Percentiles rank a stretch among this genome's conserved stretches.
These are phyloP conservation scores for Fusarium sp. DNA, from an alignment of 2,329 filamentous ascomycete genomes.

Conservation along the genomic window DNA sequence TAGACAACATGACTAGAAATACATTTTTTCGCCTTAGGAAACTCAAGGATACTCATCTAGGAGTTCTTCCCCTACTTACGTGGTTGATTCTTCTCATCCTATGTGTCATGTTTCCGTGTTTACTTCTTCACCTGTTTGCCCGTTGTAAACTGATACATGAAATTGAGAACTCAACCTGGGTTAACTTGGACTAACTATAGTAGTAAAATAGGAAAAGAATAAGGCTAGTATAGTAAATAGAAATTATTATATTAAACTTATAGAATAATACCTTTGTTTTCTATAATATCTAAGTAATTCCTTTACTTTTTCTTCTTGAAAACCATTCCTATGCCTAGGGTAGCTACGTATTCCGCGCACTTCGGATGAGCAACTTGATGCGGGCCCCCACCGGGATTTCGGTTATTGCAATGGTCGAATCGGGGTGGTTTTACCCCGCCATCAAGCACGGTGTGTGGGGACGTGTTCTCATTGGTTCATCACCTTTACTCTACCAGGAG, in stretches of 20 bases:
- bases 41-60: too few relatives aligned
- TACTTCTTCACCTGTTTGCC: too few relatives aligned
- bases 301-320: neutral
- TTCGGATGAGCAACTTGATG: neutral
- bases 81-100: too few relatives aligned
- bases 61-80: too few relatives aligned
- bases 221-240: neutral
- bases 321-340: neutral
- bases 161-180: too few relatives aligned
- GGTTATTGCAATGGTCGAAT: neutral
- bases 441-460: conserved; percentile 2
- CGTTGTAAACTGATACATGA: too few relatives aligned
- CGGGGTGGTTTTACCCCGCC: neutral
- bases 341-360: neutral
- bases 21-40: too few relatives aligned
- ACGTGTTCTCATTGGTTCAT: conserved; percentile 6
- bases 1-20: too few relatives aligned
- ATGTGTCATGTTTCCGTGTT: too few relatives aligned
- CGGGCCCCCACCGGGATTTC: neutral
- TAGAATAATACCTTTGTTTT: fast-evolving
- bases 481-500: neutral
- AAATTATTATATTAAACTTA: neutral
- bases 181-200: too few relatives aligned
- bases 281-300: neutral
- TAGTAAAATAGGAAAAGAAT: too few relatives aligned